These are phyloP conservation scores for Eleusine coracana DNA, from an alignment of 176 grass and related monocot species.

Conservation along the genomic window DNA sequence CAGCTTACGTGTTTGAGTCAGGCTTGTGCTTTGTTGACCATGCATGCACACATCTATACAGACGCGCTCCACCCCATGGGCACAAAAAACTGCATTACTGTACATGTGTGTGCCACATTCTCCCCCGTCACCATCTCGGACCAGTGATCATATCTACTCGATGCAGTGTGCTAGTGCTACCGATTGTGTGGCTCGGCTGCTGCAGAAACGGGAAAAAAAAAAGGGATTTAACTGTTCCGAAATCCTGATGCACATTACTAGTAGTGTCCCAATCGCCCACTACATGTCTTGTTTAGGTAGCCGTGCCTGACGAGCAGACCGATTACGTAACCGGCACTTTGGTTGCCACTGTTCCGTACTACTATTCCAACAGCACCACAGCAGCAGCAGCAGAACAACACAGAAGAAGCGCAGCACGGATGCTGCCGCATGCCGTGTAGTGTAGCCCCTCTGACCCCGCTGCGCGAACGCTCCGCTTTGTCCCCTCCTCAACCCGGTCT, in stretches of 20 bases:
- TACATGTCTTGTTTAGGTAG: background rate
- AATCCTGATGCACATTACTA: background rate
- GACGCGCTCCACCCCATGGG: no score
- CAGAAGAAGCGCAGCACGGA: background rate
- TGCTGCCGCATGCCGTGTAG: background rate
- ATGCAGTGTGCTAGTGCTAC: background rate
- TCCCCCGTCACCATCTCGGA: background rate
- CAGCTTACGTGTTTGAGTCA: no score
- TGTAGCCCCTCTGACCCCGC: conserved; percentile 9
- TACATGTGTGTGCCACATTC: background rate
- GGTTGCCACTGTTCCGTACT: background rate
- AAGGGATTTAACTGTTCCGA: background rate
- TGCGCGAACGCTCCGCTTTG: conserved; percentile 57
- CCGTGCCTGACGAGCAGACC: background rate
- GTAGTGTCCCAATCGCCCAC: background rate
- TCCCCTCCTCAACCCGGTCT: conserved; percentile 12
- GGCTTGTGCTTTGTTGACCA: no score
- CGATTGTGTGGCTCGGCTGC: background rate
- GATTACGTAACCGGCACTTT: background rate
- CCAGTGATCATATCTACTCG: background rate
- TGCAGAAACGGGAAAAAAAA: background rate
- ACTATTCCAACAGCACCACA: background rate
- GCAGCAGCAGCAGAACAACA: no score
- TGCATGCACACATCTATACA: background rate
- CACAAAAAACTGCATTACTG: no score